Evolutionary conservation across 2,329 filamentous ascomycete species (phyloP).

Genomic region (Penicillium carneum): DNA sequence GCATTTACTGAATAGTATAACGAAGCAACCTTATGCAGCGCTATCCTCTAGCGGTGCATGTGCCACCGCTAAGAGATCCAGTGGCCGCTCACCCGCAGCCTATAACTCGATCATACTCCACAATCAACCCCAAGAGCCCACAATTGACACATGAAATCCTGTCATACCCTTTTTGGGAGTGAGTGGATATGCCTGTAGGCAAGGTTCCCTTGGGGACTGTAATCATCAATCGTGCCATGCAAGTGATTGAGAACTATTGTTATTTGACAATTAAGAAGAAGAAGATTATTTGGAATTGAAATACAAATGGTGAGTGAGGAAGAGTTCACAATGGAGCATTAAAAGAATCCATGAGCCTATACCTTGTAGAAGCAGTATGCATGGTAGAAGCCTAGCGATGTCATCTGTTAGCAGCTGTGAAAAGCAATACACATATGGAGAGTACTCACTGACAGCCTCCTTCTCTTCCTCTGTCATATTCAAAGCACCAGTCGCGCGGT

Average conservation of each 20-base stretch:
- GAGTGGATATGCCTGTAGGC: too few species aligned
- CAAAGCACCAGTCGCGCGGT: slow-evolving; percentile 69
- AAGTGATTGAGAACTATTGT: neutral
- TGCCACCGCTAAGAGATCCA: neutral
- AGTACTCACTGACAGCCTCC: slow-evolving; percentile 74
- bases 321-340: neutral
- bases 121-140: neutral
- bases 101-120: neutral
- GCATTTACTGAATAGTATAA: neutral
- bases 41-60: neutral
- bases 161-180: too few species aligned
- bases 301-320: neutral
- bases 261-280: too few species aligned
- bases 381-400: slow-evolving; percentile 74
- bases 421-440: neutral
- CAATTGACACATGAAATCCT: neutral
- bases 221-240: neutral
- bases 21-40: neutral
- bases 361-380: slow-evolving; percentile 98
- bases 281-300: neutral
- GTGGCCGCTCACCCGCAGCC: neutral
- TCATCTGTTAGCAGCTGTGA: slow-evolving; percentile 25
- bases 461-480: slow-evolving; percentile 84
- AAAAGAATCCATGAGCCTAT: slow-evolving; percentile 49
- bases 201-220: neutral